Evolutionary conservation across 495 filamentous ascomycete genomes (phyloP).

Genomic region (Podospora pseudoanserina): DNA sequence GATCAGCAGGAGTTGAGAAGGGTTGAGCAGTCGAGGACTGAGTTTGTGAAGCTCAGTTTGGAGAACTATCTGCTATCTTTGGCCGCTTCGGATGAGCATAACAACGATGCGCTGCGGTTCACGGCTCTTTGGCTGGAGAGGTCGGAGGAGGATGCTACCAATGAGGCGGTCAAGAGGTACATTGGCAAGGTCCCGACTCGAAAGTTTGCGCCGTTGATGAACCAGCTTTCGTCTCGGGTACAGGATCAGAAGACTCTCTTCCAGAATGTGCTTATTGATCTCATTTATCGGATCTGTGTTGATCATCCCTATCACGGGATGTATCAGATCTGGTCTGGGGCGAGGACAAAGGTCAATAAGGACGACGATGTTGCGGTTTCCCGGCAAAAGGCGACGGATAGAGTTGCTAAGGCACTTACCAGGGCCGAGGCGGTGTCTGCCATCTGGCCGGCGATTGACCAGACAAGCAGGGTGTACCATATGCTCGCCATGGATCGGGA

Average conservation of each 20-base stretch:
- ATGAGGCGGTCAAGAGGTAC: conserved; percentile 67
- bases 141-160: conserved; percentile 65
- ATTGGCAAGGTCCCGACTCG: conserved; percentile 72
- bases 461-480: conserved; percentile 70
- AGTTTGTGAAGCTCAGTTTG: conserved; percentile 81
- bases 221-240: conserved; percentile 88
- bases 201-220: conserved; percentile 92
- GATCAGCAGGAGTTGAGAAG: conserved; percentile 84
- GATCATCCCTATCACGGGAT: conserved; percentile 96
- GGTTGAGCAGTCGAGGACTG: conserved; percentile 66
- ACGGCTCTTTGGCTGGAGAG: conserved; percentile 91
- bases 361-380: conserved; percentile 71
- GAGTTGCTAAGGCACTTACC: conserved; percentile 57
- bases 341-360: conserved; percentile 57
- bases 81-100: conserved; percentile 76
- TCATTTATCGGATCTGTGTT: conserved; percentile 76
- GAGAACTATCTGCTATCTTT: conserved; percentile 90
- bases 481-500: conserved; percentile 65
- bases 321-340: conserved; percentile 88
- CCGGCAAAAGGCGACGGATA: conserved; percentile 66
- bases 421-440: conserved; percentile 41
- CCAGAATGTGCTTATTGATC: conserved; percentile 64
- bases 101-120: conserved; percentile 90
- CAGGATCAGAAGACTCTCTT: conserved; percentile 66
- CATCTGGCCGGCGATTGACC: conserved; percentile 65